Base-by-base conservation (phyloP, 139 green algal genomes). In the Chlamydomonas schloesseri region DNA sequence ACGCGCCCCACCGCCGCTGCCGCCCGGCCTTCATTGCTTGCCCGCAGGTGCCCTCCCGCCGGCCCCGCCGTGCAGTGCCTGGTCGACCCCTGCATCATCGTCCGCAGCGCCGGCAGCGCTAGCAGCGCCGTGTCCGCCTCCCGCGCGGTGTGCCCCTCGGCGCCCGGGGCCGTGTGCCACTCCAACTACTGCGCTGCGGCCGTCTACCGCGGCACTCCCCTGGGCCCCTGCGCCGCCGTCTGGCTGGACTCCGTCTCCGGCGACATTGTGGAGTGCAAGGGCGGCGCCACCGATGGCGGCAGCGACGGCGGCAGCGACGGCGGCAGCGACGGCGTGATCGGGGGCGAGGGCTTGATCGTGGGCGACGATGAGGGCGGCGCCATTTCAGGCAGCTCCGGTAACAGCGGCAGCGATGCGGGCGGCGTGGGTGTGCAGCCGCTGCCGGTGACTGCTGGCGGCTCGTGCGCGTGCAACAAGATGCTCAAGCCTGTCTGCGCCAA, bases 401-500 rank as follows among this genome's bases (percentile, higher is more conserved):
- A 8, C 42, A 50, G 42, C 42, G 42, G 42, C 42, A 8, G 8
- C 8, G 42, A 50, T 50, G 5, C 42, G 6, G 42, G 42, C 42
- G 42, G 6, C 42, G 42, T 13, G 42, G 42, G 5, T 50, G 42
- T 50, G 42, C 5, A 50, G 42, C 42, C 42, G 42, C 42, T 5
- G 42, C 42, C 42, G 42, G n/a, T n/a, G n/a, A n/a, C n/a, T n/a
- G 8, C 42, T 50, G 42, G 6, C 42, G 42, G 42, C 8, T 5
- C 8, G 42, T 67, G 60, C 60, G 3, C 1, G 18, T 67, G 60
- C 60, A n/a, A 23, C 24, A 67, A 67, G 24, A n/a, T n/a, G 23
- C 24, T 67, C 3, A 8, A 2, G 60, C 76, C 81, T n/a, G 62
- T 83, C 42, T 91, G 88, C 26, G 84, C 74, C 17, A 36, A 71